Base-by-base conservation (phyloP, 768 basidiomycete genomes). In the Termitomyces sp. region DNA sequence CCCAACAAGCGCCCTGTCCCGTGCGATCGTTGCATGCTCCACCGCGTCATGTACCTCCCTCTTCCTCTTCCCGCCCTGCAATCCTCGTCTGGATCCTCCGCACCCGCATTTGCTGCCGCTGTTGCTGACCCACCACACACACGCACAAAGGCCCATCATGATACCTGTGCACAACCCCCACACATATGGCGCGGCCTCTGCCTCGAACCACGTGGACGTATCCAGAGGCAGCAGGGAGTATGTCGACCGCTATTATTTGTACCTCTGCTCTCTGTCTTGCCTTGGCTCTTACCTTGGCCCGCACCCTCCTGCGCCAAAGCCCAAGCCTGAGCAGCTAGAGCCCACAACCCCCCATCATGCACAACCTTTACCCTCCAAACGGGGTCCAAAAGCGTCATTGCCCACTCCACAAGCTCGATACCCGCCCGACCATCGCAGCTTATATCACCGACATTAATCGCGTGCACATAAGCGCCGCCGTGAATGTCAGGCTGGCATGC, bases 381-480 rank as follows among this genome's bases (percentile, higher is more conserved):
- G 0, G 94, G 94, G 5, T 81, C 73, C 10, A 84, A 85, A 53
- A 95, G 82, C 0, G 94, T 95, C 0, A 92, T 88, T 7, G 87
- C 71, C 18, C 75, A 77, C 8, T 84, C 78, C 47, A 94, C 75
- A 69, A 96, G 95, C 70, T 95, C 85, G 26, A 97, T 79, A 16
- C 90, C 92, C 36, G 94, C 94, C 85, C 90, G 39, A 20, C 92
- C 76, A 66, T 97, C 94, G 66, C 94, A 96, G 60, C 85, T 92
- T 37, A 97, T 88, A 66, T 97, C 94, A 2, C 90, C 92, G 22
- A 97, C 80, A 54, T 83, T 87, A 8, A 79, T 78, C 12, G 48
- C 14, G 39, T 75, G 74, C 0, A 83, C 87, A 3, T 70, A 74
- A 32, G 71, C 60, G 7, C 86, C 76, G 0, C 85, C 60, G 6